These are phyloP conservation scores for Nakazawaea ernobii DNA, from an alignment of 805 yeast species.

Conservation along the genomic window DNA sequence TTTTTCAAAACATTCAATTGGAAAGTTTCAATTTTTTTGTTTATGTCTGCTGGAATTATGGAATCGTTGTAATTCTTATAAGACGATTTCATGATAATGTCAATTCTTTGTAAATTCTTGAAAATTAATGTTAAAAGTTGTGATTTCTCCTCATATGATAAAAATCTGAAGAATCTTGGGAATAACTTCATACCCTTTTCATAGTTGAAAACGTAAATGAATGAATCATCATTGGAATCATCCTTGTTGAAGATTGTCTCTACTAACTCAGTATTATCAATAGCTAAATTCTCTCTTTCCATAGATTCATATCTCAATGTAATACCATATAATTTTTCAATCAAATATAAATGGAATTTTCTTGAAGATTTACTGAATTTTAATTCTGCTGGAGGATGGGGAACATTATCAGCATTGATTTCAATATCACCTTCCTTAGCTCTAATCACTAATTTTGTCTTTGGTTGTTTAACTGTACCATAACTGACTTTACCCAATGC, in stretches of 20 bases:
- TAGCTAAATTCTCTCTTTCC: constrained; percentile 50
- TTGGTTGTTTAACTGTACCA: constrained; percentile 78
- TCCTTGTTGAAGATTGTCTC: constrained; percentile 45
- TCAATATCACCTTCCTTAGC: constrained; percentile 37
- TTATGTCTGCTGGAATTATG: constrained; percentile 45
- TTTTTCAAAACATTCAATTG: constrained; percentile 78
- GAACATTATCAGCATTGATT: constrained; percentile 15
- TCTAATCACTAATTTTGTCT: constrained; percentile 72
- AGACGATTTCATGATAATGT: constrained; percentile 73
- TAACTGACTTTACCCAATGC: constrained; percentile 83
- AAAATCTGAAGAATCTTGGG: constrained; percentile 82
- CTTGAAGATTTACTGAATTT: constrained; percentile 31
- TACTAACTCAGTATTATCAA: constrained; percentile 45
- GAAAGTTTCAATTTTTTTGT: constrained; percentile 67
- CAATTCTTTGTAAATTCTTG: constrained; percentile 72
- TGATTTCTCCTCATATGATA: constrained; percentile 68
- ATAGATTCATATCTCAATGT: constrained; percentile 75
- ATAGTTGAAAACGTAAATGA: constrained; percentile 73
- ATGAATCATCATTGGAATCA: constrained; percentile 69
- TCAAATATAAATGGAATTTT: constrained; percentile 54
- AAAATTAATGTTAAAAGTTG: constrained; percentile 73
- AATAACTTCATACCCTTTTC: constrained; percentile 86
- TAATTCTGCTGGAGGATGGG: constrained; percentile 24
- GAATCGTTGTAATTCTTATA: constrained; percentile 52
- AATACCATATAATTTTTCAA: constrained; percentile 75